phyloP scores from a whole-genome alignment of 148 eudicot species.

The Chenopodium suecicum region DNA sequence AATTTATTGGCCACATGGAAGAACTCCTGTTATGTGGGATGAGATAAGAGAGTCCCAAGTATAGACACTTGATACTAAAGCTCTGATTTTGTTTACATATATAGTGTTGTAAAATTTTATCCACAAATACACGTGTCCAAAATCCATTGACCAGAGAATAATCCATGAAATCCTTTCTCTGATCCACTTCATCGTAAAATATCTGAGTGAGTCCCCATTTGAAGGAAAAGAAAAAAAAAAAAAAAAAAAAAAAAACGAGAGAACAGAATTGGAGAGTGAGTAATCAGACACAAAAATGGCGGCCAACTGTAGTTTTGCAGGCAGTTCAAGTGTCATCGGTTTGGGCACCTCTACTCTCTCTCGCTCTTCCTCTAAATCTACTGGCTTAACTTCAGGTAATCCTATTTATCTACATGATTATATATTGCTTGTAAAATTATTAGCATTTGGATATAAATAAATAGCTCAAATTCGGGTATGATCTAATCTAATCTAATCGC shows the following conservation, averaged over 20 bases:
- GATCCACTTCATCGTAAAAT: neutral
- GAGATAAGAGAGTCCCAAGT: too few species aligned
- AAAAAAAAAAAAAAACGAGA: too few species aligned
- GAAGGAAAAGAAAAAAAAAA: neutral
- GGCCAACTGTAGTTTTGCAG: slow-evolving; percentile 34
- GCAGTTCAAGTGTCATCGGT: slow-evolving; percentile 60
- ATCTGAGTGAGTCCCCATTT: neutral
- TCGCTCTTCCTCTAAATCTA: slow-evolving; percentile 34
- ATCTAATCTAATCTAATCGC: too few species aligned
- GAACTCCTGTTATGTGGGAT: too few species aligned
- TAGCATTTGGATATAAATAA: too few species aligned
- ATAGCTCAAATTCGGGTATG: too few species aligned
- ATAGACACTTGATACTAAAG: too few species aligned
- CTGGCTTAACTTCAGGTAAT: slow-evolving; percentile 52
- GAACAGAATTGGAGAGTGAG: too few species aligned
- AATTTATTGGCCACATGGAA: too few species aligned
- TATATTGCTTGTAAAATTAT: too few species aligned
- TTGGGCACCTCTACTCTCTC: slow-evolving; percentile 63
- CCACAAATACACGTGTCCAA: slow-evolving; percentile 50
- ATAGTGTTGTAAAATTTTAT: slow-evolving; percentile 26
- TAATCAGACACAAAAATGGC: slow-evolving; percentile 46
- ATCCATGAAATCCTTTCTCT: slow-evolving; percentile 33
- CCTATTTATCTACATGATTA: neutral
- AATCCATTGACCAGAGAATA: slow-evolving; percentile 29
- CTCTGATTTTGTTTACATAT: too few species aligned